phyloP scores from a whole-genome alignment of 192 early-diverging fungal genomes.

The Mortierella antarctica region DNA sequence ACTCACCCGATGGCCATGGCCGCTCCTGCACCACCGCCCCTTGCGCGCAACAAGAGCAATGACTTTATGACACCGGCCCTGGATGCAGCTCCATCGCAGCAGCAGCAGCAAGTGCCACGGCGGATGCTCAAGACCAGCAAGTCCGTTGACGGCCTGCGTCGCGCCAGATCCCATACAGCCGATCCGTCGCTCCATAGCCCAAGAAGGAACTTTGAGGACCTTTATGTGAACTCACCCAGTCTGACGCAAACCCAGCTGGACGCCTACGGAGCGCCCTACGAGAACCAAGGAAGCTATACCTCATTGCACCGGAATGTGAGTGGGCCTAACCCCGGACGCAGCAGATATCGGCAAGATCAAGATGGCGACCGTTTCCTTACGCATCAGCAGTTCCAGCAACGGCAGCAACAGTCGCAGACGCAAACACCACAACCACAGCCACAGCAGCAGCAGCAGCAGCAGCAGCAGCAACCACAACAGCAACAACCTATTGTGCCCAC shows the following conservation, averaged over 20 bases:
- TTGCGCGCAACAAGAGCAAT: constrained; percentile 16
- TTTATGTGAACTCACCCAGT: constrained; percentile 33
- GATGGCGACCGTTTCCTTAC: not conserved
- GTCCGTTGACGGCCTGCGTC: constrained; percentile 40
- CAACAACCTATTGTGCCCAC: not conserved
- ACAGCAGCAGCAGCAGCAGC: not conserved
- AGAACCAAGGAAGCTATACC: not conserved
- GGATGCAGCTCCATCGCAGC: not conserved
- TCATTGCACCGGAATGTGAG: constrained; percentile 10
- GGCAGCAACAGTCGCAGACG: not conserved
- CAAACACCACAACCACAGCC: not conserved
- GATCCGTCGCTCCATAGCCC: constrained; percentile 28
- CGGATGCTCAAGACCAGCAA: constrained; percentile 36
- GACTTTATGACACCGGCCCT: not conserved
- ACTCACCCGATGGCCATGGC: constrained; percentile 23
- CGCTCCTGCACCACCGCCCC: constrained; percentile 8
- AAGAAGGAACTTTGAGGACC: constrained; percentile 28
- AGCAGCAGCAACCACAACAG: constrained; percentile 13
- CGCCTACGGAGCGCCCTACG: constrained; percentile 20
- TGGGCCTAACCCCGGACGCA: not conserved
- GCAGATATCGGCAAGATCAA: not conserved
- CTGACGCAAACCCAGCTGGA: constrained; percentile 43
- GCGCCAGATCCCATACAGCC: constrained; percentile 36
- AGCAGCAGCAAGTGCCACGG: constrained; percentile 4
- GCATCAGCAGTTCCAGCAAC: not conserved